phyloP scores from a whole-genome alignment of 2,329 filamentous ascomycete species.

The Botryosphaeria dothidea region DNA sequence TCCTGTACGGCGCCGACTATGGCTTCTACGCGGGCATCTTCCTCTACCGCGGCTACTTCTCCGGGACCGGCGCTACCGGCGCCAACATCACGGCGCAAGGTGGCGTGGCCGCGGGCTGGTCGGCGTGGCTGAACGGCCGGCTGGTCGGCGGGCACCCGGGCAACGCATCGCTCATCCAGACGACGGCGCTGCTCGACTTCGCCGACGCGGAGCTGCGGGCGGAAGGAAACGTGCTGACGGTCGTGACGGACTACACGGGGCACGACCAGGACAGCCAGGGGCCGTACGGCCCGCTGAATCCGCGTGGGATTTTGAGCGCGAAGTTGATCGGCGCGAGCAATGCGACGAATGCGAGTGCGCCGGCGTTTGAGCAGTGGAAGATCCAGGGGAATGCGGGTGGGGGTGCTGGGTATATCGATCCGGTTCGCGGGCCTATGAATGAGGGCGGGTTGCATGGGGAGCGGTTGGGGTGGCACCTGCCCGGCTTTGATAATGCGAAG shows the following conservation, averaged over 20 bases:
- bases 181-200: constrained; percentile 51
- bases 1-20: constrained; percentile 45
- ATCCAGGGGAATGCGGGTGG: constrained; percentile 60
- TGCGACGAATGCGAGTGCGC: constrained; percentile 1
- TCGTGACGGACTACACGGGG: constrained; percentile 62
- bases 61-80: constrained; percentile 38
- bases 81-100: constrained; percentile 56
- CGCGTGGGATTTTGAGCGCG: constrained; percentile 56
- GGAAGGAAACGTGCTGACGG: constrained; percentile 50
- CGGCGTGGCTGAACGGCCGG: constrained; percentile 58
- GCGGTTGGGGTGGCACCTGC: constrained; percentile 60
- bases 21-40: constrained; percentile 44
- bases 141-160: constrained; percentile 60
- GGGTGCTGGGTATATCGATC: constrained; percentile 48
- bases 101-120: constrained; percentile 59
- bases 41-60: constrained; percentile 44
- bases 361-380: constrained; percentile 48
- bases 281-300: constrained; percentile 49
- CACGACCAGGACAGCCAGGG: constrained; percentile 56
- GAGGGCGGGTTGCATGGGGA: constrained; percentile 62
- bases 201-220: constrained; percentile 50
- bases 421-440: constrained; percentile 56
- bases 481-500: constrained; percentile 52
- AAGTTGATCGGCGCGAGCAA: constrained; percentile 44
- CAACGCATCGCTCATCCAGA: constrained; percentile 41